A percentile compares a stretch with the other conserved stretches of the same genome.
Evolutionary conservation across 352 stramenopile genomes (phyloP).

Genomic region (Aphanomyces stellatus): DNA sequence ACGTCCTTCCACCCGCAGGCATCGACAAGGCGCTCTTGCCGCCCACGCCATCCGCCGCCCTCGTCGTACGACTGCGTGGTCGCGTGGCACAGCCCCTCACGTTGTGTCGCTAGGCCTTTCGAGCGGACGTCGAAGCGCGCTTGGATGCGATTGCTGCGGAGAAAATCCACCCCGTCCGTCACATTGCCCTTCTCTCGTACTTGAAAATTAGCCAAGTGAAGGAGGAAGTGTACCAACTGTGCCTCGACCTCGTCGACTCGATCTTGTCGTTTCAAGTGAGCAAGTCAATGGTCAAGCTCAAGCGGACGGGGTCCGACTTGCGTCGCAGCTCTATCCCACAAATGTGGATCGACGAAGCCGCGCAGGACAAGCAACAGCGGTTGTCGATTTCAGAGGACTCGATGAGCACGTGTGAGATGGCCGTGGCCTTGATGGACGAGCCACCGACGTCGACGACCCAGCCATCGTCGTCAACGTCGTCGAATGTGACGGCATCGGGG

Average conservation of each 20-base stretch:
- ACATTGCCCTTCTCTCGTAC: not conserved
- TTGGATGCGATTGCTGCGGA: not conserved
- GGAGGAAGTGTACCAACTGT: conserved; percentile 9
- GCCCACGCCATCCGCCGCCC: not conserved
- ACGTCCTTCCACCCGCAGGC: not conserved
- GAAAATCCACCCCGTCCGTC: not conserved
- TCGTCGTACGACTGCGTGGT: not conserved
- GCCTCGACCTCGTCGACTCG: not conserved
- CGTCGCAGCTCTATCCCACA: conserved; percentile 4
- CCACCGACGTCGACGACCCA: no score
- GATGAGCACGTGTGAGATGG: not conserved
- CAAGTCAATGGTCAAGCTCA: not conserved
- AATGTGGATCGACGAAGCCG: not conserved
- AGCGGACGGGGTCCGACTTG: not conserved
- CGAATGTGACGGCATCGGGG: no score
- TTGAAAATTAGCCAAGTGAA: conserved; percentile 10
- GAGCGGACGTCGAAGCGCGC: conserved; percentile 5
- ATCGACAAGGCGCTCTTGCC: not conserved
- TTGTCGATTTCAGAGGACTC: not conserved
- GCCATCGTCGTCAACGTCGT: no score
- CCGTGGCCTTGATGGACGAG: not conserved
- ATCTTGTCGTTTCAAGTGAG: conserved; percentile 9
- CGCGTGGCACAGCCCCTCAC: not conserved
- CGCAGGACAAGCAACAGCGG: not conserved
- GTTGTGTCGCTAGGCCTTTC: conserved; percentile 20